Evolutionary conservation across 1,139 yeast species (phyloP), one percentile per base, ranked within the genome.

Genomic region (Candida albicans): DNA sequence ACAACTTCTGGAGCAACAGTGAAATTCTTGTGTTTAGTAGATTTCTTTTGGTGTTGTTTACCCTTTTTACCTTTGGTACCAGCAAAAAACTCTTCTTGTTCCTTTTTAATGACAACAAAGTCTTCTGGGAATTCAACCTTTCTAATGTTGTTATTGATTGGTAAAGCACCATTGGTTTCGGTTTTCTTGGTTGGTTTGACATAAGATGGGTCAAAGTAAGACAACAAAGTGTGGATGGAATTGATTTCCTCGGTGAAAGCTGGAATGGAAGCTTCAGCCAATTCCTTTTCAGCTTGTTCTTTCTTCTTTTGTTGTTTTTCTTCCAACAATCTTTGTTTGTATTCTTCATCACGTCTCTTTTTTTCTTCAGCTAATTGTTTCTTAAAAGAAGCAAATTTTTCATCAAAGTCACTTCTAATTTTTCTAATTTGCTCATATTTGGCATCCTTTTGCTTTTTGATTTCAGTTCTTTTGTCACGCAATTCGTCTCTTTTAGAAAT

Each of bases 1-100:
- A 93, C 84, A 52, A 89, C 77, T 51, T 84, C 85, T 47, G 96
- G 86, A 61, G 91, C 93, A 58, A 93, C 79, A 50, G 84, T 77
- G 64, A 90, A 84, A 50, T 59, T 62, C 61, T 72, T 72, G 34
- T 65, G 49, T 44, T 64, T 61, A 67, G 80, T 80, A 58, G 70
- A 70, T 37, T 64, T 52, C 32, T 29, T 29, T 30, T 42, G 37
- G 40, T 60, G 58, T 67, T 80, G 81, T 14, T 25, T 35, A 55
- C 69, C 64, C 52, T 69, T 64, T 56, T 72, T 65, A 52, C 57
- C 47, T 60, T 78, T 77, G 64, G 83, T 78, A 48, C 81, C 77
- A 51, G 73, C 74, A 61, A 76, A 75, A 56, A 66, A 77, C 43
- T 72, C 82, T 53, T 80, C 82, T 55, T 80, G 81, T 65, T 84